Conservation (phyloP, 164 flowering plant species). For the Aristolochia contorta region DNA sequence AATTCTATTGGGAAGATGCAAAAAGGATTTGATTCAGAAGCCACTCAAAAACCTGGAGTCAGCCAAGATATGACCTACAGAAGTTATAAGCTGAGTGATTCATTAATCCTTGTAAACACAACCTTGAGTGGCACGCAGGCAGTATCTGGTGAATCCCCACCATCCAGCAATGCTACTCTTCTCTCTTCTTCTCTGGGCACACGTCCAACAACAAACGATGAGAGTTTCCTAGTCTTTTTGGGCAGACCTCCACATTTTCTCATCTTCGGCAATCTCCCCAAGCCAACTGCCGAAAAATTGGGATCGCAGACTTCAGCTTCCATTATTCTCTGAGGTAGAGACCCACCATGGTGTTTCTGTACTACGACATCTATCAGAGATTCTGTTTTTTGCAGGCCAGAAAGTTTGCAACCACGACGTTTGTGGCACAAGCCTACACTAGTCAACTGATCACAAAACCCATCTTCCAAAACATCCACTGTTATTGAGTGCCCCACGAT, state of each 20-base stretch:
- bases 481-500: slow-evolving; percentile 74
- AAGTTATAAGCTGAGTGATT: slow-evolving; percentile 44
- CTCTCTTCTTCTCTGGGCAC: slow-evolving; percentile 21
- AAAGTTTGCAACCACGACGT: too few relatives aligned
- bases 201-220: slow-evolving; percentile 40
- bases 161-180: slow-evolving; percentile 27
- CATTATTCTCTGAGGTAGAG: slow-evolving; percentile 3
- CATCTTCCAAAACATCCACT: slow-evolving; percentile 49
- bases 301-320: slow-evolving; percentile 4
- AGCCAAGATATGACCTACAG: slow-evolving; percentile 9
- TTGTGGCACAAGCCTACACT: slow-evolving; percentile 10
- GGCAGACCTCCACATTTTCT: slow-evolving; percentile 33
- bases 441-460: slow-evolving; percentile 28
- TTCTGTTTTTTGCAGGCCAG: too few relatives aligned
- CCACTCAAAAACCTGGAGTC: too few relatives aligned
- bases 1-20: too few relatives aligned
- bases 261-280: slow-evolving; percentile 24
- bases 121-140: slow-evolving; percentile 74
- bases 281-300: slow-evolving; percentile 10
- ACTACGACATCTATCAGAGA: neutral
- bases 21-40: too few relatives aligned
- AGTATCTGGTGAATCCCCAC: slow-evolving; percentile 33
- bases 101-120: slow-evolving; percentile 81
- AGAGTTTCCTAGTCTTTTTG: slow-evolving; percentile 63
- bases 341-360: slow-evolving; percentile 1